These are phyloP conservation scores for Neocallimastix lanati DNA, from an alignment of 192 early-diverging fungal genomes.

Conservation along the genomic window DNA sequence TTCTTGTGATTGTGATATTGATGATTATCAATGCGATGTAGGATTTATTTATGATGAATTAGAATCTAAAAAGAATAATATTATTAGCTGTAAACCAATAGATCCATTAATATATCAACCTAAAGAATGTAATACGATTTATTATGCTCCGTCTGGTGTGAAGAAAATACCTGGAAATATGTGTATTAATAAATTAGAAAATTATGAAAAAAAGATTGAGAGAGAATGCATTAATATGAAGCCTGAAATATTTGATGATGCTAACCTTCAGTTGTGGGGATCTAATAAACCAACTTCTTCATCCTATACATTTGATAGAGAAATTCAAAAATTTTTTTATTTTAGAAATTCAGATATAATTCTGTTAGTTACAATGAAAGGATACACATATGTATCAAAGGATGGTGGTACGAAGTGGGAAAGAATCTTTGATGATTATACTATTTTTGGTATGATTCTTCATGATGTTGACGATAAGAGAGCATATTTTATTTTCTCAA, in stretches of 20 bases:
- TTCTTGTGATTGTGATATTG: neutral
- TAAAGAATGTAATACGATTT: neutral
- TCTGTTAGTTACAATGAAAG: neutral
- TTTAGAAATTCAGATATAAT: neutral
- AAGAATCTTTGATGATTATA: conserved; percentile 12
- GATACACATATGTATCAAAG: neutral
- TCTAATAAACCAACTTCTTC: neutral
- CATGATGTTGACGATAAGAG: conserved; percentile 51
- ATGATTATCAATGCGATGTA: neutral
- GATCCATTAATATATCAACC: neutral
- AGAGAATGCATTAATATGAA: neutral
- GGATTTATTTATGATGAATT: neutral
- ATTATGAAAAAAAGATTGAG: neutral
- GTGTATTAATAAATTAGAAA: neutral
- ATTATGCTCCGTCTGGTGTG: neutral
- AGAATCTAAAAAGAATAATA: neutral
- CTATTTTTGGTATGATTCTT: conserved; percentile 31
- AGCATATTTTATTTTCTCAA: conserved; percentile 21
- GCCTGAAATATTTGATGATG: neutral
- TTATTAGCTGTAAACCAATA: neutral
- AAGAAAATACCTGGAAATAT: neutral
- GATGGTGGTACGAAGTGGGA: neutral
- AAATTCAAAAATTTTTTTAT: neutral
- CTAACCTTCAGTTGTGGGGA: neutral
- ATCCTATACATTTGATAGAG: neutral